Evolutionary conservation across 2,329 filamentous ascomycete genomes (phyloP), one percentile per base, ranked within the genome.

Genomic region (Bretziella fagacearum): DNA sequence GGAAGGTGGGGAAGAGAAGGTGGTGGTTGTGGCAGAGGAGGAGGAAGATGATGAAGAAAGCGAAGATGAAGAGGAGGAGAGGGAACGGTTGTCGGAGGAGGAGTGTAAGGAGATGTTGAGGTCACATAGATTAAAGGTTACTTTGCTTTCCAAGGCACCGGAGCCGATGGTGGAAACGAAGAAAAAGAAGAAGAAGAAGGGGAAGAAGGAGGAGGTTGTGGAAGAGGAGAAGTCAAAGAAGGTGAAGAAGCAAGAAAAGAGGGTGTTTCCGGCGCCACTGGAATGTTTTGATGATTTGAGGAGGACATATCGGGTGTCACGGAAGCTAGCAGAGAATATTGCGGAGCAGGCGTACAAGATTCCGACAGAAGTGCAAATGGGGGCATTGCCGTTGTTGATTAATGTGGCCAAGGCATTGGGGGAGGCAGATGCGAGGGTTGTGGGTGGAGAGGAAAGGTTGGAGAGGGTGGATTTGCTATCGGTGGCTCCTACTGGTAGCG

Each of bases 361-460:
- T 48, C 91, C 91, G 10, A 98, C 91, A 0, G 89, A 96, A 62
- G 87, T 98, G 10, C 91, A 98, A 60, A 74, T 96, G 62, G 87
- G 76, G 3, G 81, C 79, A 56, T 63, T 98, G 53, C 89, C 91
- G 23, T 63, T 96, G 39, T 65, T 96, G 29, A 65, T 96, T 25
- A 62, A 69, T 13, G 68, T 74, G 0, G 65, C 68, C 52, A 65
- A 61, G 48, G 72, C 72, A 1, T 62, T 77, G 25, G 41, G 32
- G 4, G 26, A 23, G 10, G 29, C 39, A 11, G 25, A 25, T 23
- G 37, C 17, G 17, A 33, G 15, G 3, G 26, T 49, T n/a, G 25
- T 25, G 13, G n/a, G 55, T 46, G 2, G 47, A 56, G 11, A 52
- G 58, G 23, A 53, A 54, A 5, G 52, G 55, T 43, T 61, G 60